phyloP scores from a whole-genome alignment of 208 protist species.

The Acanthamoeba castellanii region DNA sequence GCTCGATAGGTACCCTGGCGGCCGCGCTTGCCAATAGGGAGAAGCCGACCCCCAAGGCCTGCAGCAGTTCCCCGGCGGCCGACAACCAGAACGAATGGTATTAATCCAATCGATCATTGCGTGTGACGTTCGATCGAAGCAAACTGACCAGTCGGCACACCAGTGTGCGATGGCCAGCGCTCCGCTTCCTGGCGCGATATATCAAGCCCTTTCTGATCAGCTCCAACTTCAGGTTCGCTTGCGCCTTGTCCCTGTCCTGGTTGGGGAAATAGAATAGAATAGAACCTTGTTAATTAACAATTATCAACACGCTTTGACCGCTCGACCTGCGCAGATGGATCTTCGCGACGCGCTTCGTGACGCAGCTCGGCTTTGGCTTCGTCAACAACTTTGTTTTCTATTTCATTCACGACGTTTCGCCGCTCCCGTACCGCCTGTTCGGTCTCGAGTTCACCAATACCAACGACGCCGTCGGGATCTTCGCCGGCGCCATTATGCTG shows the following conservation, averaged over 20 bases:
- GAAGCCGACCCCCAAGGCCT: neutral
- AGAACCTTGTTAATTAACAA: no score
- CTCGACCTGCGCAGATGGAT: neutral
- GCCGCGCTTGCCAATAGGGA: neutral
- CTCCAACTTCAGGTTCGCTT: neutral
- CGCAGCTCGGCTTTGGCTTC: neutral
- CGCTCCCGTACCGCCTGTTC: neutral
- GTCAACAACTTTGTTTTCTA: neutral
- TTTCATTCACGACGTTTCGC: neutral
- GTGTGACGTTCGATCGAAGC: no score
- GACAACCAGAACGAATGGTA: no score
- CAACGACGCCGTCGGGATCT: neutral
- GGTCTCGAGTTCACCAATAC: neutral
- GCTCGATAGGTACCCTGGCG: neutral
- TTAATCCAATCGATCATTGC: no score
- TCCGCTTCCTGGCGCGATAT: neutral
- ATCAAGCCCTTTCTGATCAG: neutral
- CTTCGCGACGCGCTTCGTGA: constrained; percentile 2
- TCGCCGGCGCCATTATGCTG: neutral
- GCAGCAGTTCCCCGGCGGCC: no score
- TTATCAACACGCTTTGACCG: neutral
- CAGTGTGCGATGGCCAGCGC: neutral
- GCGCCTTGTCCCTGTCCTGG: neutral
- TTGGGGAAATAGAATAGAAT: no score
- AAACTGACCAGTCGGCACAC: no score